A percentile compares a stretch with the other conserved stretches of the same genome.
These are phyloP conservation scores for Sporisorium reilianum DNA, from an alignment of 1,284 basidiomycete species.

Conservation along the genomic window DNA sequence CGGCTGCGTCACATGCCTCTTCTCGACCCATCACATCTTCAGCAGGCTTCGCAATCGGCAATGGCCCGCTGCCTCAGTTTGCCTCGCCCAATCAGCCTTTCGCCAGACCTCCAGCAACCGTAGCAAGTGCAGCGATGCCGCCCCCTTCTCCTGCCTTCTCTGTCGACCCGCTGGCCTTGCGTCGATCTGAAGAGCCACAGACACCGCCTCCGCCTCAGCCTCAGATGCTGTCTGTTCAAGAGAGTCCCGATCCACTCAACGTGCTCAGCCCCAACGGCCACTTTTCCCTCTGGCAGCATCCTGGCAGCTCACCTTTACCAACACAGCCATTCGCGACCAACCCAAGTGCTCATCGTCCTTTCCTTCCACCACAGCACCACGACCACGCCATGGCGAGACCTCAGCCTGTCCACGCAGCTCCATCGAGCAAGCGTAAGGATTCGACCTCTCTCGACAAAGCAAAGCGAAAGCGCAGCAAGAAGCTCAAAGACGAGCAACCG, in stretches of 20 bases:
- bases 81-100: slow-evolving; percentile 37
- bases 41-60: background rate
- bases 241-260: slow-evolving; percentile 54
- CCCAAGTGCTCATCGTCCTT: slow-evolving; percentile 7
- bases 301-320: background rate
- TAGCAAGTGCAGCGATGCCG: slow-evolving; percentile 5
- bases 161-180: slow-evolving; percentile 9
- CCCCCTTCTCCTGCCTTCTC: slow-evolving; percentile 17
- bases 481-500: slow-evolving; percentile 21
- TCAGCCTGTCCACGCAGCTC: background rate
- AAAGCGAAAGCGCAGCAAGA: slow-evolving; percentile 35
- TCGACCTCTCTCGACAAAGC: slow-evolving; percentile 15
- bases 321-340: slow-evolving; percentile 12
- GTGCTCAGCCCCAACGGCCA: slow-evolving; percentile 37
- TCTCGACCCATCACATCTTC: background rate
- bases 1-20: background rate
- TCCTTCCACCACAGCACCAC: slow-evolving; percentile 1
- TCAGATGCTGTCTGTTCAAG: slow-evolving; percentile 23
- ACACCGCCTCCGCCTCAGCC: slow-evolving; percentile 24
- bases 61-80: slow-evolving; percentile 16
- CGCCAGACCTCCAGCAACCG: slow-evolving; percentile 8
- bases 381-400: slow-evolving; percentile 19
- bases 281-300: slow-evolving; percentile 38
- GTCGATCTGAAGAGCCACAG: slow-evolving; percentile 22
- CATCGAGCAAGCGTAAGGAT: slow-evolving; percentile 33